Evolutionary conservation across 2,329 filamentous ascomycete species (phyloP).

Genomic region (Pseudogymnoascus sp.): DNA sequence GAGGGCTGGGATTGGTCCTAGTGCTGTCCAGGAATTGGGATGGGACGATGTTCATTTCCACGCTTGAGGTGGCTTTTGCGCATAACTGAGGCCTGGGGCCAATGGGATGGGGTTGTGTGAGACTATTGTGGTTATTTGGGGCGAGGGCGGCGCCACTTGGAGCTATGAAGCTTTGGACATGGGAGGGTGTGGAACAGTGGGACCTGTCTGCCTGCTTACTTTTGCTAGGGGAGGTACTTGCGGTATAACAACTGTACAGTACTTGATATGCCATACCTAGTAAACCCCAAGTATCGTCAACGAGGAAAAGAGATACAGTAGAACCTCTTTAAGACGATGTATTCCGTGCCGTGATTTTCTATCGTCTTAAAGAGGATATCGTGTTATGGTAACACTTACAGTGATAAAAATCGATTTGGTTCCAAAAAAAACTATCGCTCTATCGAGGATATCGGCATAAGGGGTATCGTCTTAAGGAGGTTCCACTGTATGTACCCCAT

Average conservation of each 20-base stretch:
- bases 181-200: background rate
- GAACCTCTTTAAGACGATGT: too few relatives aligned
- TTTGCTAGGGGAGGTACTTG: background rate
- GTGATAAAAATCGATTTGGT: too few relatives aligned
- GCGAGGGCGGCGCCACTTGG: background rate
- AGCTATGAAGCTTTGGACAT: conserved; percentile 3
- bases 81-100: background rate
- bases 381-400: too few relatives aligned
- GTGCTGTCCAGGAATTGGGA: background rate
- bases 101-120: background rate
- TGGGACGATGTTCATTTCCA: background rate
- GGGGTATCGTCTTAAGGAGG: too few relatives aligned
- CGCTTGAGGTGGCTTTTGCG: background rate
- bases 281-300: background rate
- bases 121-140: background rate
- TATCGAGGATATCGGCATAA: too few relatives aligned
- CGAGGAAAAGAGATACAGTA: background rate
- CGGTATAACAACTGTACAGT: background rate
- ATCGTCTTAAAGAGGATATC: too few relatives aligned
- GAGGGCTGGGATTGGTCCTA: background rate
- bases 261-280: background rate
- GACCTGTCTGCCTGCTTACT: background rate
- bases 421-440: too few relatives aligned
- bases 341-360: too few relatives aligned
- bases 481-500: background rate